These are phyloP conservation scores for Fusarium coffeatum DNA, from an alignment of 2,329 filamentous ascomycete species.

Conservation along the genomic window DNA sequence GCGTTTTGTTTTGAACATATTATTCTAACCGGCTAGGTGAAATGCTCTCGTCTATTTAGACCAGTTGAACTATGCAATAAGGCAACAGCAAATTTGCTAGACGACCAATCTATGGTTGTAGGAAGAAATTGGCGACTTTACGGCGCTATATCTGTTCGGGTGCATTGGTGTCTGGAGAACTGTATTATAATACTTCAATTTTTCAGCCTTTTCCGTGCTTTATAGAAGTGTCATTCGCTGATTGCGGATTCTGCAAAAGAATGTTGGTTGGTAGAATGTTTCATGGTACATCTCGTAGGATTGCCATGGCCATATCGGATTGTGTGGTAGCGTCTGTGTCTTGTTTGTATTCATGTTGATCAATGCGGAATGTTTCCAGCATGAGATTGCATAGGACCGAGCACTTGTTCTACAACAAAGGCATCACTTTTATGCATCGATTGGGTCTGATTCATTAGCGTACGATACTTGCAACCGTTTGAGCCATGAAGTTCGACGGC, in stretches of 20 bases:
- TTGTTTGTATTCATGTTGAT: background rate
- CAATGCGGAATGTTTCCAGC: background rate
- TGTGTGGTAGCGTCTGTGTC: background rate
- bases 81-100: background rate
- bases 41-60: background rate
- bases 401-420: background rate
- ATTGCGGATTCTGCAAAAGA: background rate
- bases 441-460: background rate
- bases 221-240: conserved; percentile 28
- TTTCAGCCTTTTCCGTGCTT: conserved; percentile 32
- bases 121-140: conserved; percentile 8
- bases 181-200: conserved; percentile 34
- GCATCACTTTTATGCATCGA: background rate
- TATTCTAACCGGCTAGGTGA: background rate
- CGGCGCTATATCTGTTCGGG: conserved; percentile 38
- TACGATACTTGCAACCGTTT: background rate
- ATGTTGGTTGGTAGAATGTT: background rate
- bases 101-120: background rate
- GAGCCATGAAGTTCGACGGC: conserved; percentile 12
- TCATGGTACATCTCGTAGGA: background rate
- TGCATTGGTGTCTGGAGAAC: conserved; percentile 45
- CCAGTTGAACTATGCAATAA: background rate
- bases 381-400: background rate
- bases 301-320: background rate
- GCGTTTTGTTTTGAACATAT: background rate